A percentile compares a stretch with the other conserved stretches of the same genome.
These are phyloP conservation scores for Cytospora schulzeri DNA, from an alignment of 2,329 filamentous ascomycete species.

Conservation along the genomic window DNA sequence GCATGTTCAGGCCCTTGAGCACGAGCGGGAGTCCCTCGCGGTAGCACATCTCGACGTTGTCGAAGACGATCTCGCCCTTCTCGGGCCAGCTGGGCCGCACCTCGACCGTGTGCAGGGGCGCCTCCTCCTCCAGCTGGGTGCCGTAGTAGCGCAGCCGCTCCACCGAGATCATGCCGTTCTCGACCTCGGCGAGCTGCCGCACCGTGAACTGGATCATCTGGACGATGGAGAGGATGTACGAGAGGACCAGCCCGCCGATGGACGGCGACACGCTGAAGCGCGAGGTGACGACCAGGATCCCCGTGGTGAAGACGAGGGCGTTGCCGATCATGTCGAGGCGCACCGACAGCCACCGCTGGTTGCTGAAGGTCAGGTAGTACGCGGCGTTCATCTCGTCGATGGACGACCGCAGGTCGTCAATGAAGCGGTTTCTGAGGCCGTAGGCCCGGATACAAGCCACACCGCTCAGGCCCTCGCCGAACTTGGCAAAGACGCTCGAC, in stretches of 20 bases:
- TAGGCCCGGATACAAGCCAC: slow-evolving; percentile 88
- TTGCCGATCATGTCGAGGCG: slow-evolving; percentile 85
- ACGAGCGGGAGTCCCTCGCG: slow-evolving; percentile 72
- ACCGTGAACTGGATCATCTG: slow-evolving; percentile 97
- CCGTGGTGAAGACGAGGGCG: slow-evolving; percentile 80
- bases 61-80: slow-evolving; percentile 77
- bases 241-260: slow-evolving; percentile 84
- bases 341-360: slow-evolving; percentile 89
- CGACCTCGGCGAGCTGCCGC: slow-evolving; percentile 89
- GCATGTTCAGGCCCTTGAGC: slow-evolving; percentile 69
- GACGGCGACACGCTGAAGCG: slow-evolving; percentile 84
- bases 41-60: slow-evolving; percentile 78
- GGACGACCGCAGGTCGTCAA: slow-evolving; percentile 65
- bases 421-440: slow-evolving; percentile 76
- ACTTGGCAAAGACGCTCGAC: slow-evolving; percentile 86
- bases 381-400: slow-evolving; percentile 93
- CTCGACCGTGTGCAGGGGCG: slow-evolving; percentile 75
- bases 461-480: slow-evolving; percentile 84
- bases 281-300: slow-evolving; percentile 88
- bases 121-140: slow-evolving; percentile 83
- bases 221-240: slow-evolving; percentile 90
- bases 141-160: slow-evolving; percentile 92
- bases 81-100: slow-evolving; percentile 81
- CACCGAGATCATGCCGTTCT: slow-evolving; percentile 97
- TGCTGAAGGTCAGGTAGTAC: slow-evolving; percentile 93